Evolutionary conservation across 768 basidiomycete species (phyloP).

Genomic region (Pleurotus giganteus): DNA sequence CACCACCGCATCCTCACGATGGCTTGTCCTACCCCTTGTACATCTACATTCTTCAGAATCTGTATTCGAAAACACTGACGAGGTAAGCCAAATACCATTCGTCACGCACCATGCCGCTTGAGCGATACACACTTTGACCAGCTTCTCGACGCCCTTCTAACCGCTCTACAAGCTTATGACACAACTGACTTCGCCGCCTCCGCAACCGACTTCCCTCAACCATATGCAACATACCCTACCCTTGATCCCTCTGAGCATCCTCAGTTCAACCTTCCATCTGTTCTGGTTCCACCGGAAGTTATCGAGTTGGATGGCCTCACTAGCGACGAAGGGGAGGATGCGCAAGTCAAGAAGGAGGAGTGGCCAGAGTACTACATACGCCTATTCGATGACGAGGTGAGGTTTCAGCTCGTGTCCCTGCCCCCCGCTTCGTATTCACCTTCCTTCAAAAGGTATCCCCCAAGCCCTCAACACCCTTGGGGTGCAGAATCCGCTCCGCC

Average conservation of each 20-base stretch:
- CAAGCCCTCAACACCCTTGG: slow-evolving; percentile 66
- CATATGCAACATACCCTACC: slow-evolving; percentile 52
- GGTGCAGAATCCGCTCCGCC: slow-evolving; percentile 76
- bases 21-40: slow-evolving; percentile 62
- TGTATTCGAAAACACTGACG: slow-evolving; percentile 52
- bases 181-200: slow-evolving; percentile 57
- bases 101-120: neutral
- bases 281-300: slow-evolving; percentile 85
- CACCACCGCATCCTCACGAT: slow-evolving; percentile 52
- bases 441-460: slow-evolving; percentile 63
- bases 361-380: slow-evolving; percentile 73
- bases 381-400: slow-evolving; percentile 61
- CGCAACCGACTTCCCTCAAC: slow-evolving; percentile 58
- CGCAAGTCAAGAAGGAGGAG: slow-evolving; percentile 76
- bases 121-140: slow-evolving; percentile 27
- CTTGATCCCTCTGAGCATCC: slow-evolving; percentile 35
- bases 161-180: slow-evolving; percentile 60
- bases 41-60: slow-evolving; percentile 45
- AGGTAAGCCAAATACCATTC: slow-evolving; percentile 40
- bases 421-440: neutral
- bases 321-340: slow-evolving; percentile 59
- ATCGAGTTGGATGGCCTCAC: slow-evolving; percentile 76
- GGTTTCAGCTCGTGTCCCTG: slow-evolving; percentile 13
- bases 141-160: slow-evolving; percentile 75
- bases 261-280: slow-evolving; percentile 69